Conservation (phyloP, 2,329 filamentous ascomycete species). For the Penicillium sp. region DNA sequence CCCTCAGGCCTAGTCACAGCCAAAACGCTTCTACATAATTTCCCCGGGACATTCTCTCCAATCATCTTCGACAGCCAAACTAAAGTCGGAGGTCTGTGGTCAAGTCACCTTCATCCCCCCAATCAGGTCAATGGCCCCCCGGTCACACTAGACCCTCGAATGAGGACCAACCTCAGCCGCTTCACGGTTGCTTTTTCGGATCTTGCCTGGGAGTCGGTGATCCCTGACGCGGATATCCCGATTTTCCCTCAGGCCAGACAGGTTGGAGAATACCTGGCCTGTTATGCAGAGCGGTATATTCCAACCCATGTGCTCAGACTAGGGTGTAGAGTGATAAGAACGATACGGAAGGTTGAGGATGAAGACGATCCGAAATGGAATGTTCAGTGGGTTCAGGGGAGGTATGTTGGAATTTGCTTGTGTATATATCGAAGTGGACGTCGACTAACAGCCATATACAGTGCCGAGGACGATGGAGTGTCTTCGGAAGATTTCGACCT, state of each 20-base stretch:
- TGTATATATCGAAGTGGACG: background rate
- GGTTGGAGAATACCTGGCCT: slow-evolving; percentile 62
- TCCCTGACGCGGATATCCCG: slow-evolving; percentile 39
- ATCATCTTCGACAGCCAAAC: slow-evolving; percentile 60
- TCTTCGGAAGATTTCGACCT: slow-evolving; percentile 52
- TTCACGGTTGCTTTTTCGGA: slow-evolving; percentile 60
- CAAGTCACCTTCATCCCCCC: slow-evolving; percentile 25
- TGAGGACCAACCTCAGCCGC: slow-evolving; percentile 58
- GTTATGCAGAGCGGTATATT: slow-evolving; percentile 55
- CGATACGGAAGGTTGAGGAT: slow-evolving; percentile 15
- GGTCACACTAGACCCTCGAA: slow-evolving; percentile 49
- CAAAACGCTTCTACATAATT: slow-evolving; percentile 61
- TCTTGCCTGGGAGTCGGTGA: slow-evolving; percentile 55
- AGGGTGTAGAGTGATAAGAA: slow-evolving; percentile 36
- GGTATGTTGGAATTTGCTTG: slow-evolving; percentile 8
- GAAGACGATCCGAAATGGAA: slow-evolving; percentile 30
- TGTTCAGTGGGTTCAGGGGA: slow-evolving; percentile 28
- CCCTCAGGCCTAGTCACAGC: slow-evolving; percentile 61
- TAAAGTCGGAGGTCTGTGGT: slow-evolving; percentile 72
- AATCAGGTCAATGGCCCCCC: background rate
- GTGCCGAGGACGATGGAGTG: slow-evolving; percentile 3
- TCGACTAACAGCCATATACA: background rate
- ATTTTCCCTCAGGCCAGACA: slow-evolving; percentile 69
- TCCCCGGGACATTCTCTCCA: slow-evolving; percentile 53
- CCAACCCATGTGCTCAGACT: slow-evolving; percentile 41